Base-by-base conservation (phyloP, 176 grass and related monocot species). In the Cenchrus purpureus region DNA sequence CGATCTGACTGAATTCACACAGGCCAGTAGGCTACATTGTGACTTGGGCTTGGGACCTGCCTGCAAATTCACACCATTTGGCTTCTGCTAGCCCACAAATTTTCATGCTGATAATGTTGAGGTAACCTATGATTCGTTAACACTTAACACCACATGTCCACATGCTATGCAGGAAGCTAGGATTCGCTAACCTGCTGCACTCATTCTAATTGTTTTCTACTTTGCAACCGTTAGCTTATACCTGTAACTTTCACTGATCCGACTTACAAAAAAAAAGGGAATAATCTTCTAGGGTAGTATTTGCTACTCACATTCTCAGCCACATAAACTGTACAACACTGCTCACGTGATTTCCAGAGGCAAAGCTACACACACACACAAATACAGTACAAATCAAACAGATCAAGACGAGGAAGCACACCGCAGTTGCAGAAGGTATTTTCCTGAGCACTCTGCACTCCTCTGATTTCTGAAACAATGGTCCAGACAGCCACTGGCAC, bases 311-410 rank as follows among this genome's bases (percentile, higher is more conserved):
- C 67, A 82, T 20, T 68, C 54, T 82, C 37, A 45, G 70, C 25
- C 42, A 34, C 12, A 46, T 17, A 62, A 76, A 48, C 69, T 7
- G 22, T 25, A 82, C 8, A 45, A n/a, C 19, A 60, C 42, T 58
- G 1, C 15, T 76, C 65, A 61, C 83, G 74, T 78, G 52, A 52
- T 59, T 57, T 37, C 28, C 1, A 15, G 11, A 73, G 62, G 68
- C 6, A 54, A 52, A 62, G 31, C 9, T 58, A 20, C 7, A 1
- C 48, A 71, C 28, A 3, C 48, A 13, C 12, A 74, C 10, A 20
- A 11, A 43, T 82, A 61, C 79, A 70, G 49, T 63, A 68, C 54
- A 71, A 54, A 64, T 83, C 31, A 88, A 83, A 45, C 43, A 68
- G 12, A 81, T 58, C 43, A 61, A 25, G 37, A 31, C 28, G 65